Conservation (phyloP, 345 rosid genomes). For the Carallia pectinifolia region DNA sequence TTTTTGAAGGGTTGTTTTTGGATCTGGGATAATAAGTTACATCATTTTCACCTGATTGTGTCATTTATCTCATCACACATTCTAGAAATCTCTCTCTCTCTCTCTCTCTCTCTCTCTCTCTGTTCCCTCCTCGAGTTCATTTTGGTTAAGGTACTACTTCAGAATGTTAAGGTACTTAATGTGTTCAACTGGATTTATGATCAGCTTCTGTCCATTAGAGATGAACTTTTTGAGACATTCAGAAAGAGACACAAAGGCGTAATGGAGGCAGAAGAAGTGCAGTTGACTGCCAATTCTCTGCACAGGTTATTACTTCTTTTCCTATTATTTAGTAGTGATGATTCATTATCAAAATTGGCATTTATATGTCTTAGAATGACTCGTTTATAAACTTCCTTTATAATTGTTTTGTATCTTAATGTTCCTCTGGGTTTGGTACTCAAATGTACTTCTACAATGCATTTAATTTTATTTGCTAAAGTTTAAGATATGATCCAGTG, state of each 20-base stretch:
- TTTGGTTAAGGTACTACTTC: background rate
- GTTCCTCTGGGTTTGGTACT: background rate
- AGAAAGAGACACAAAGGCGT: slow-evolving; percentile 90
- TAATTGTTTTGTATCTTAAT: background rate
- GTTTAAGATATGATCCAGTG: too few relatives aligned
- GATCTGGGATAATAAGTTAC: too few relatives aligned
- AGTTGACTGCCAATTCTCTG: slow-evolving; percentile 75
- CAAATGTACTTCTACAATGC: background rate
- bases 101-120: too few relatives aligned
- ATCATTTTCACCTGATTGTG: too few relatives aligned
- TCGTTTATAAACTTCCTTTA: background rate
- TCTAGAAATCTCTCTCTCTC: too few relatives aligned
- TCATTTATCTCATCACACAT: too few relatives aligned
- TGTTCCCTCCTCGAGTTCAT: too few relatives aligned
- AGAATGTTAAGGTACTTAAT: slow-evolving; percentile 1
- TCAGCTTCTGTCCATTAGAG: slow-evolving; percentile 84
- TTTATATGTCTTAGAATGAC: background rate
- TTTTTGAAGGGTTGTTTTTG: too few relatives aligned
- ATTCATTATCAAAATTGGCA: background rate
- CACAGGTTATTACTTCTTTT: slow-evolving; percentile 48
- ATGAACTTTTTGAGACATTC: slow-evolving; percentile 93
- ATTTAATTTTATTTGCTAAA: background rate
- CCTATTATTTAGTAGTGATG: background rate
- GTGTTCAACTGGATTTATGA: slow-evolving; percentile 19
- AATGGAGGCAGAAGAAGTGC: slow-evolving; percentile 88